Base-by-base conservation (phyloP, 306 rosid species). In the Macrotyloma uniflorum region DNA sequence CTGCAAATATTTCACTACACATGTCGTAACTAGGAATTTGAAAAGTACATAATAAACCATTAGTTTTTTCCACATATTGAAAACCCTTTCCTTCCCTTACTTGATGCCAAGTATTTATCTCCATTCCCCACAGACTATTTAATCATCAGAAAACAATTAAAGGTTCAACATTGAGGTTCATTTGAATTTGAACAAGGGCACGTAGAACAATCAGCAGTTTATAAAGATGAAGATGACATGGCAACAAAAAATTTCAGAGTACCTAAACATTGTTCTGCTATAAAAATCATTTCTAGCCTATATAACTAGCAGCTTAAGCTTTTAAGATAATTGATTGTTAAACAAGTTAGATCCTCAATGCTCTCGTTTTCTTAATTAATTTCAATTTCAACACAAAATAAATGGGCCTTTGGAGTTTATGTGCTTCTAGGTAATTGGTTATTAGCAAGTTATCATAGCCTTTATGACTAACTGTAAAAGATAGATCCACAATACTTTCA, bases 1-100 rank as follows among this genome's bases (percentile, higher is more conserved):
- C 98, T 94, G 88, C 87, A 80, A 83, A 81, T 33, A 68, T 69
- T 74, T 66, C 51, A 74, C 32, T 49, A 12, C 71, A 80, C 15
- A 6, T 40, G 72, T 74, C 64, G 73, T 16, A 33, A 75, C 8
- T 59, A 65, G 70, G 51, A 38, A 43, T 59, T 68, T 23, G 35
- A 14, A 47, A 19, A 3, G 24, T 35, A 57, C 67, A 46, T 16
- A 43, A 58, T 61, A 79, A 46, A 70, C 16, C 54, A 30, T 45
- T 59, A 50, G 4, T 46, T 26, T 4, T 14, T 62, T n/a, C 26
- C 71, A 22, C 22, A 23, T 3, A 59, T 16, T 58, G 64, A 47
- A 58, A 63, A 16, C 8, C 12, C 22, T 67, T 42, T 57, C 43
- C 38, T 65, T 64, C 20, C 61, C 22, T 15, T 26, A 13, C 47